Percentiles rank a stretch among this genome's conserved stretches.
Evolutionary conservation across 148 eudicot genomes (phyloP).

Genomic region (Spergularia marina): DNA sequence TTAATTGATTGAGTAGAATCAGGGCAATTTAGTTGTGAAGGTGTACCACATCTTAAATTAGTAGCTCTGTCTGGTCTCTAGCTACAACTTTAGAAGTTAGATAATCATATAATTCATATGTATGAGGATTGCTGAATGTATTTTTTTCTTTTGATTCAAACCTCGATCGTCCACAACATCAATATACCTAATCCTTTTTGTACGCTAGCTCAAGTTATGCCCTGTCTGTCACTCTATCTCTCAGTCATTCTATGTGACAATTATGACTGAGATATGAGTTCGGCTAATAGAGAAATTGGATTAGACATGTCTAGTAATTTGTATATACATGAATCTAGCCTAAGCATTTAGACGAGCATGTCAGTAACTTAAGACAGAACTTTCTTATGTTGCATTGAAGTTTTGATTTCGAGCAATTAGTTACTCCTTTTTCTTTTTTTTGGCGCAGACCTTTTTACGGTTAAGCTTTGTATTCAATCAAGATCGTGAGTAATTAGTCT

Average conservation of each 20-base stretch:
- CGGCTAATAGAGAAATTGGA: background rate
- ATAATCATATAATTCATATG: background rate
- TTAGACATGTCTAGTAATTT: background rate
- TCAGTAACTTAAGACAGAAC: too few relatives aligned
- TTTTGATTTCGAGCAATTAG: background rate
- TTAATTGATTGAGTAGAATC: background rate
- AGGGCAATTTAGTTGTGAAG: background rate
- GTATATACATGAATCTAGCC: background rate
- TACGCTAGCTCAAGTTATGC: background rate
- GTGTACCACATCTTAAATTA: background rate
- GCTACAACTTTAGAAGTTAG: too few relatives aligned
- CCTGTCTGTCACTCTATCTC: background rate
- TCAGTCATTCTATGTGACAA: background rate
- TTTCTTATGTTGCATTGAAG: background rate
- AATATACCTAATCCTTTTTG: background rate
- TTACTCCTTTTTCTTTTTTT: background rate
- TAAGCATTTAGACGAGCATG: too few relatives aligned
- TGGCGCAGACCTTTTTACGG: background rate
- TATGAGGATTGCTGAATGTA: background rate
- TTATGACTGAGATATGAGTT: background rate
- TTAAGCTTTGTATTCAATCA: too few relatives aligned
- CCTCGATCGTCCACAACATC: background rate
- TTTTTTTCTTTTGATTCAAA: background rate
- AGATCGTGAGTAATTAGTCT: slow-evolving; percentile 5
- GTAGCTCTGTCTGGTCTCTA: too few relatives aligned